Conservation (phyloP, 1,284 basidiomycete species). For the Chalciporus sp. region DNA sequence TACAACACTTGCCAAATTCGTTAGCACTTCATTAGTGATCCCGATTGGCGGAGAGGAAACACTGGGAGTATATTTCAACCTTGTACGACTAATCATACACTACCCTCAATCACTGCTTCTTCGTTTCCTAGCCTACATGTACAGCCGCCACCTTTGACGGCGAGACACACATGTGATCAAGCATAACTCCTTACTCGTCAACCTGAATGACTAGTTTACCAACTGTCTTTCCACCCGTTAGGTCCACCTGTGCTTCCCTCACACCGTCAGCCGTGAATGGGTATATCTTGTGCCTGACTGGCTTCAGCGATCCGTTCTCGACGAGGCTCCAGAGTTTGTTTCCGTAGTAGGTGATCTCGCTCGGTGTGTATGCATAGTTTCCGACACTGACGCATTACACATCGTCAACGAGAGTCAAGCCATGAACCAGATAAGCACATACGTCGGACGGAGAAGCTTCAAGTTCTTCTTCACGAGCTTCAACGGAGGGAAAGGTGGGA, state of each 20-base stretch:
- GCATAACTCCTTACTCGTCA: constrained; percentile 4
- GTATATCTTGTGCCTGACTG: constrained; percentile 79
- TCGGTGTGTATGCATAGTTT: constrained; percentile 54
- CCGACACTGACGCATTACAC: constrained; percentile 43
- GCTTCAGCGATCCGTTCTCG: constrained; percentile 62
- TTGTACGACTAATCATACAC: constrained; percentile 3
- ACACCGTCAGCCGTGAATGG: constrained; percentile 84
- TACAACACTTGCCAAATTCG: constrained; percentile 28
- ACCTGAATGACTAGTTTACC: constrained; percentile 85
- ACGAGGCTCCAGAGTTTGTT: constrained; percentile 71
- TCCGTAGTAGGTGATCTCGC: constrained; percentile 44
- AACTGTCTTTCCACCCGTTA: constrained; percentile 75
- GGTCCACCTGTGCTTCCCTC: constrained; percentile 77
- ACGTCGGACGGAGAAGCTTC: constrained; percentile 78
- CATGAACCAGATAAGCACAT: constrained; percentile 30
- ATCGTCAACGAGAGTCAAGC: not conserved
- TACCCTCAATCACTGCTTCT: not conserved
- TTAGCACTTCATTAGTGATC: not conserved
- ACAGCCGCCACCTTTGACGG: too few relatives aligned
- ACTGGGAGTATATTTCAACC: too few relatives aligned
- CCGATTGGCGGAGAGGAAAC: too few relatives aligned
- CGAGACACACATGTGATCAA: not conserved
- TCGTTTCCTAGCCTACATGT: not conserved
- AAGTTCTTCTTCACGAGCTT: constrained; percentile 84
- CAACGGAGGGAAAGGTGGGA: constrained; percentile 72